A percentile compares a stretch with the other conserved stretches of the same genome.
These are phyloP conservation scores for Rhinocladiella similis DNA, from an alignment of 2,329 filamentous ascomycete species.

Conservation along the genomic window DNA sequence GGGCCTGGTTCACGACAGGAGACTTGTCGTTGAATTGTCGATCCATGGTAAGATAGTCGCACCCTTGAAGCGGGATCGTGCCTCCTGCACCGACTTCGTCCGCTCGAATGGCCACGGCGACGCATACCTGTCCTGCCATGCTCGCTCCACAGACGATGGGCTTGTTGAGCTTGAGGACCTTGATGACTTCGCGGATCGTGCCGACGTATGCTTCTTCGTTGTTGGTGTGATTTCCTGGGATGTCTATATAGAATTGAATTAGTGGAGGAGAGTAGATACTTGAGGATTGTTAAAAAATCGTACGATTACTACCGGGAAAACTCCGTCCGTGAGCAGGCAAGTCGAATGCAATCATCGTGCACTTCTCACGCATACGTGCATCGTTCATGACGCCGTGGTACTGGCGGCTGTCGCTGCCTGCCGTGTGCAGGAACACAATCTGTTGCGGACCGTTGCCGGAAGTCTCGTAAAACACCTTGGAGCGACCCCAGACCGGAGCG, in stretches of 20 bases:
- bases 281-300: background rate
- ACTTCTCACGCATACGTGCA: constrained; percentile 46
- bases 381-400: constrained; percentile 57
- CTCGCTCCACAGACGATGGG: constrained; percentile 52
- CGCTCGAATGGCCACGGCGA: constrained; percentile 48
- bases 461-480: constrained; percentile 53
- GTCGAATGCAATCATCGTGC: constrained; percentile 53
- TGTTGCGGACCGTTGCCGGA: constrained; percentile 48
- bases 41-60: constrained; percentile 34
- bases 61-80: constrained; percentile 46
- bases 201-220: constrained; percentile 50
- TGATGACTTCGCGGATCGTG: constrained; percentile 47
- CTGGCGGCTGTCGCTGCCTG: constrained; percentile 49
- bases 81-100: constrained; percentile 50
- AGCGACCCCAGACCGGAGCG: constrained; percentile 48
- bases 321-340: constrained; percentile 51
- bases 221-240: constrained; percentile 49
- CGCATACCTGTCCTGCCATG: constrained; percentile 53
- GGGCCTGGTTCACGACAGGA: constrained; percentile 49
- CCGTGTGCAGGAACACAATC: constrained; percentile 49
- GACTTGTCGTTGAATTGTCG: constrained; percentile 48
- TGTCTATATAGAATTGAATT: background rate
- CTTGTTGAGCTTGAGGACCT: constrained; percentile 44
- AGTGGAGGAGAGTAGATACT: too few relatives aligned
- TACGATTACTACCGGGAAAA: constrained; percentile 46